These are phyloP conservation scores for Sporothrix sp. DNA, from an alignment of 2,329 filamentous ascomycete genomes.

Conservation along the genomic window DNA sequence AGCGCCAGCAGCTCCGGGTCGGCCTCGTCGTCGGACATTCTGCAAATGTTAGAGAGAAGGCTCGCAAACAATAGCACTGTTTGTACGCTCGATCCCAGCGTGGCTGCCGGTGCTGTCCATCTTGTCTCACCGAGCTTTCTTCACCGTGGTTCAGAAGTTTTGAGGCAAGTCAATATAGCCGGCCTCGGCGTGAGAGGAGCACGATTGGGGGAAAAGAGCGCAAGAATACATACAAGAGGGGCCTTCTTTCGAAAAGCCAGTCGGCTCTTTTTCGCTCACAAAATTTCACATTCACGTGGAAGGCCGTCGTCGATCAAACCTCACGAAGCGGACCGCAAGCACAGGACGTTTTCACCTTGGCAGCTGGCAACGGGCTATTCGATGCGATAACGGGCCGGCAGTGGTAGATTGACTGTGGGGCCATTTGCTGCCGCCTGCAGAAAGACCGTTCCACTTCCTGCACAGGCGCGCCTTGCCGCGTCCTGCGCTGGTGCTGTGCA, in stretches of 20 bases:
- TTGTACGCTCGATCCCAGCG: too few relatives aligned
- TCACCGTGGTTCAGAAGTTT: not conserved
- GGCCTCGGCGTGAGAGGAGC: too few relatives aligned
- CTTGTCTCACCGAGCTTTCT: slow-evolving; percentile 3
- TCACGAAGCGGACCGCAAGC: not conserved
- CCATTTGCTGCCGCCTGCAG: not conserved
- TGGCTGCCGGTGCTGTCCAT: too few relatives aligned
- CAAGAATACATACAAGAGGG: not conserved
- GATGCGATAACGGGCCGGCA: not conserved
- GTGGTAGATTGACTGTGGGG: not conserved
- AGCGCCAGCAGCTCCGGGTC: slow-evolving; percentile 82
- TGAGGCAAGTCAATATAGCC: too few relatives aligned
- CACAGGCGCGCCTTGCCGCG: not conserved
- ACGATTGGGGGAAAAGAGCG: not conserved
- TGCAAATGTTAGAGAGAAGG: not conserved
- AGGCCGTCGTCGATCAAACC: too few relatives aligned
- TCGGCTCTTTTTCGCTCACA: too few relatives aligned
- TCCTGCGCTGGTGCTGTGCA: too few relatives aligned
- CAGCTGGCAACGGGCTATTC: not conserved
- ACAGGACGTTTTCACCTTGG: slow-evolving; percentile 5
- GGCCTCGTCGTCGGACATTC: slow-evolving; percentile 84
- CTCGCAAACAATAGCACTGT: not conserved
- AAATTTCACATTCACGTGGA: too few relatives aligned
- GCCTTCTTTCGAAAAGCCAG: too few relatives aligned
- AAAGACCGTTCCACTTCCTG: not conserved